phyloP scores from a whole-genome alignment of 768 basidiomycete species.

The Tricholomella constricta region DNA sequence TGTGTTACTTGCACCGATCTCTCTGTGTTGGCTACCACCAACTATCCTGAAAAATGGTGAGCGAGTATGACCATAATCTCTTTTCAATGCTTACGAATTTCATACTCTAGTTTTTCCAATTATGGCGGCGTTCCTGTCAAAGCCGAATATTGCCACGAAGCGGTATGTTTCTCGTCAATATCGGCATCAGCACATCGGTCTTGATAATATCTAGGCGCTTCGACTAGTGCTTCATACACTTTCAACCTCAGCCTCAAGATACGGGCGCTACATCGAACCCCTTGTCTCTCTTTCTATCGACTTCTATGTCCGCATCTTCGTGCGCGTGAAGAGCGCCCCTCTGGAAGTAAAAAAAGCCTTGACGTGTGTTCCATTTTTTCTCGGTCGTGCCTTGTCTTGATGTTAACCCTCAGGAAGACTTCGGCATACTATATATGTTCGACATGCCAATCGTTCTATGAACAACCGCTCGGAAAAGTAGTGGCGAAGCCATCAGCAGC shows the following conservation, averaged over 20 bases:
- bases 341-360: constrained; percentile 82
- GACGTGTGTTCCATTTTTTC: constrained; percentile 51
- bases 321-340: constrained; percentile 72
- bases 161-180: constrained; percentile 47
- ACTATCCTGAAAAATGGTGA: constrained; percentile 97
- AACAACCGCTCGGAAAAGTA: constrained; percentile 83
- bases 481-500: constrained; percentile 56
- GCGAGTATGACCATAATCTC: constrained; percentile 4
- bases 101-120: constrained; percentile 61
- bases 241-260: constrained; percentile 85
- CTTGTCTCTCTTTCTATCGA: constrained; percentile 92
- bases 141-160: constrained; percentile 96
- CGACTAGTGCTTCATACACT: constrained; percentile 87
- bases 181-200: neutral
- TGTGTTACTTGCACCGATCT: constrained; percentile 98
- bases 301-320: constrained; percentile 93
- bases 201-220: constrained; percentile 59
- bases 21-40: constrained; percentile 88
- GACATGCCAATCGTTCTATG: constrained; percentile 78
- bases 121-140: constrained; percentile 91
- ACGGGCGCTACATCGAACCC: constrained; percentile 91
- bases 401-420: constrained; percentile 63
- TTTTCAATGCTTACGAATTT: neutral
- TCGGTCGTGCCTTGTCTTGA: neutral
- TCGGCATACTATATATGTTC: constrained; percentile 84